Evolutionary conservation across 2,329 filamentous ascomycete species (phyloP).

Genomic region (Torrubiella hemipterigena): DNA sequence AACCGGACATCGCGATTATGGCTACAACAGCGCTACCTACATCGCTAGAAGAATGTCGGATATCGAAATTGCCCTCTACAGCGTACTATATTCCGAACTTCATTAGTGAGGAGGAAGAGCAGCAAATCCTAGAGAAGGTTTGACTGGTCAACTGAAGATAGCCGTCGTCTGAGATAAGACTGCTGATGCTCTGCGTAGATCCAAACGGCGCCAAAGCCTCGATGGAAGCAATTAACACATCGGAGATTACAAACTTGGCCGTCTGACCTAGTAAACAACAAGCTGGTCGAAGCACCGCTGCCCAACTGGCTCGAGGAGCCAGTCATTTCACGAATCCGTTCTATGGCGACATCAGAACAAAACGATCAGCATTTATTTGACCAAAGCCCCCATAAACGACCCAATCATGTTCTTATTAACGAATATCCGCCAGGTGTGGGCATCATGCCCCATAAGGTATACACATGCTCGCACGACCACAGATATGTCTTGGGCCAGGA

Average conservation of each 20-base stretch:
- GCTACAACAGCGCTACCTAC: slow-evolving; percentile 32
- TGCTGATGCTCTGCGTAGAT: no score
- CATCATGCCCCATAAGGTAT: slow-evolving; percentile 86
- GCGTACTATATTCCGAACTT: slow-evolving; percentile 85
- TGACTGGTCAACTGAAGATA: no score
- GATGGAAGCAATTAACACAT: slow-evolving; percentile 82
- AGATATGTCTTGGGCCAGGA: slow-evolving; percentile 9
- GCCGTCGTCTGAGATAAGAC: no score
- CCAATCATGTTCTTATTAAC: slow-evolving; percentile 91
- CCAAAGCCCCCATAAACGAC: slow-evolving; percentile 57
- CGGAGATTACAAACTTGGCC: slow-evolving; percentile 87
- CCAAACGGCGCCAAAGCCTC: slow-evolving; percentile 53
- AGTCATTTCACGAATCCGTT: slow-evolving; percentile 48
- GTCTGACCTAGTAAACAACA: slow-evolving; percentile 67
- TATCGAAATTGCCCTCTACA: slow-evolving; percentile 44
- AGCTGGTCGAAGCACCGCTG: slow-evolving; percentile 60
- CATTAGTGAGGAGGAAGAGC: slow-evolving; percentile 65
- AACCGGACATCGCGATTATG: no score
- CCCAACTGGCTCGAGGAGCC: slow-evolving; percentile 65
- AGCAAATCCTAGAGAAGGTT: slow-evolving; percentile 58
- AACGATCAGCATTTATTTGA: slow-evolving; percentile 33
- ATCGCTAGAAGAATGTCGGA: slow-evolving; percentile 36
- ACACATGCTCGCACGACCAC: slow-evolving; percentile 12
- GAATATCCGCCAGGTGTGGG: slow-evolving; percentile 80
- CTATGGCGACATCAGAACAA: slow-evolving; percentile 27